Conservation (phyloP, 352 stramenopile species). For the Pythium phragmitis region DNA sequence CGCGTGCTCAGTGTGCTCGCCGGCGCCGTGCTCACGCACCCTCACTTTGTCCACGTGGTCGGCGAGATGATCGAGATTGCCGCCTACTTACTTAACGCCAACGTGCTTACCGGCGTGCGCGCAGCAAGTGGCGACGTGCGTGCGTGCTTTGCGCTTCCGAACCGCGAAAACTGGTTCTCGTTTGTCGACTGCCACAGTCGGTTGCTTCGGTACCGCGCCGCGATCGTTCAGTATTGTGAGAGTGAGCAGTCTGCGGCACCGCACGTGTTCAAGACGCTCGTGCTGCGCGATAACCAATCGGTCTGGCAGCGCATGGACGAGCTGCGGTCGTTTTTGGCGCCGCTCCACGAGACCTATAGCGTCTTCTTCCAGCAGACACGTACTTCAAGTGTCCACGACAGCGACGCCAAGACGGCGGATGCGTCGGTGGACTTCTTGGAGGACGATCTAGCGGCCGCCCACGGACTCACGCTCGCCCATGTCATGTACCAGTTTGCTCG, state of each 20-base stretch:
- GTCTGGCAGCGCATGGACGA: conserved; percentile 18
- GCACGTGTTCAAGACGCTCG: conserved; percentile 51
- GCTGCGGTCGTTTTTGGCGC: conserved; percentile 35
- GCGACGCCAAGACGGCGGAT: conserved; percentile 16
- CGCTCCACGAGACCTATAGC: conserved; percentile 59
- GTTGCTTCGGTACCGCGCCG: conserved; percentile 47
- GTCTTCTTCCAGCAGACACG: conserved; percentile 47
- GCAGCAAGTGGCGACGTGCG: conserved; percentile 41
- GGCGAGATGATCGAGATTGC: conserved; percentile 65
- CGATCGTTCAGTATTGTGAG: conserved; percentile 53
- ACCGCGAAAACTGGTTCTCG: conserved; percentile 59
- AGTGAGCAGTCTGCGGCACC: conserved; percentile 29
- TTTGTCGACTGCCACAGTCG: conserved; percentile 59
- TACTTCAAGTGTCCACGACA: conserved; percentile 15
- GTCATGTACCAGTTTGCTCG: conserved; percentile 79
- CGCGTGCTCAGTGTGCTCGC: conserved; percentile 53
- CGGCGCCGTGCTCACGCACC: conserved; percentile 56
- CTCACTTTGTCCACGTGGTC: conserved; percentile 42
- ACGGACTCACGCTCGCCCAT: conserved; percentile 64
- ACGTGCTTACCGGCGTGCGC: conserved; percentile 39
- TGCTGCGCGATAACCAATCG: conserved; percentile 43
- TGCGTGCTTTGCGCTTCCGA: conserved; percentile 49
- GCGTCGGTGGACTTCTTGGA: conserved; percentile 28
- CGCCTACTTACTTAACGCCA: conserved; percentile 56
- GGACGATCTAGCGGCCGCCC: conserved; percentile 32